Percentiles rank a stretch among this genome's conserved stretches.
Evolutionary conservation across 2,329 filamentous ascomycete species (phyloP).

Genomic region (Stemphylium vesicarium): DNA sequence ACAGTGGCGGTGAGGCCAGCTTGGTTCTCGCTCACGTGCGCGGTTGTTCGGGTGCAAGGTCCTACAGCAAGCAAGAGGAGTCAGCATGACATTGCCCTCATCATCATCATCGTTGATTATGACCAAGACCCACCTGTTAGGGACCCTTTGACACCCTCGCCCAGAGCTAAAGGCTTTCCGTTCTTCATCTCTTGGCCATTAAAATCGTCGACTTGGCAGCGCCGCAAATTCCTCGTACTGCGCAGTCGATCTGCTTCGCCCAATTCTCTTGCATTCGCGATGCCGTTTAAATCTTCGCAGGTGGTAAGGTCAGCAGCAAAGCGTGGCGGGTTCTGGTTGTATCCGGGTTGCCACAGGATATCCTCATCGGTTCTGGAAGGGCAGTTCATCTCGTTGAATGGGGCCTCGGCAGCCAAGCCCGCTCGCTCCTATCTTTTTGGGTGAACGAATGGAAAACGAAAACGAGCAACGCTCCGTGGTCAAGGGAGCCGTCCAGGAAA

Average conservation of each 20-base stretch:
- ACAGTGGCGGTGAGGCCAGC: slow-evolving; percentile 18
- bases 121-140: slow-evolving; percentile 17
- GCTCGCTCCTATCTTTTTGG: no score
- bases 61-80: slow-evolving; percentile 17
- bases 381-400: slow-evolving; percentile 34
- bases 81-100: slow-evolving; percentile 12
- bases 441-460: no score
- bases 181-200: slow-evolving; percentile 29
- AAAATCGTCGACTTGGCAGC: slow-evolving; percentile 20
- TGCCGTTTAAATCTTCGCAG: slow-evolving; percentile 40
- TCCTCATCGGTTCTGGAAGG: slow-evolving; percentile 39
- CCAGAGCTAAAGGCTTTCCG: slow-evolving; percentile 12
- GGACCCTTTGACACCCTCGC: slow-evolving; percentile 38
- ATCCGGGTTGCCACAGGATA: slow-evolving; percentile 32
- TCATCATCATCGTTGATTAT: background rate
- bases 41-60: slow-evolving; percentile 40
- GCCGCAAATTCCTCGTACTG: slow-evolving; percentile 17
- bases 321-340: slow-evolving; percentile 40
- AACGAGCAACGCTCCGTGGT: no score
- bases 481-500: background rate
- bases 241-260: slow-evolving; percentile 31
- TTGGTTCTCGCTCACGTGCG: slow-evolving; percentile 25
- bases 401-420: no score
- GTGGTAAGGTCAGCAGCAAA: slow-evolving; percentile 43
- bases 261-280: slow-evolving; percentile 39